These are phyloP conservation scores for Porcisia deanei DNA, from an alignment of 208 protist genomes.

Conservation along the genomic window DNA sequence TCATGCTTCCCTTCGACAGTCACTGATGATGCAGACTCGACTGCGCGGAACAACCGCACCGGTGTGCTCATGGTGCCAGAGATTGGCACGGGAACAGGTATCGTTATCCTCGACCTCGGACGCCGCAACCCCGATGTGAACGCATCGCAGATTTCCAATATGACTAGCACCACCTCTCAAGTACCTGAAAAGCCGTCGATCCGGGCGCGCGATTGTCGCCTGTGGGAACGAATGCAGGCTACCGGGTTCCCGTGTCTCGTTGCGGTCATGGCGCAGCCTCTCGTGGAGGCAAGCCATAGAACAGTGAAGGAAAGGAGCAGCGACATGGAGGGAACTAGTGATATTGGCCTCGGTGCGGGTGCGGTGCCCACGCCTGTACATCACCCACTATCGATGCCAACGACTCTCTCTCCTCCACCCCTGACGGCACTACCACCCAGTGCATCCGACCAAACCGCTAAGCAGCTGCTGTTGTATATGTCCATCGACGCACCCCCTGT, in stretches of 20 bases:
- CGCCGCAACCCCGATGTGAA: not conserved
- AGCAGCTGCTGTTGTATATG: conserved; percentile 1
- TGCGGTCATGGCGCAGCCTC: conserved; percentile 4
- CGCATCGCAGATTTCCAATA: not conserved
- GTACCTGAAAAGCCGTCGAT: not conserved
- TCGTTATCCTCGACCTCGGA: conserved; percentile 19
- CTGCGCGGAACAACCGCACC: not conserved
- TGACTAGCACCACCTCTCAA: not conserved
- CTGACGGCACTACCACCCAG: not conserved
- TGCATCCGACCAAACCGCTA: not conserved
- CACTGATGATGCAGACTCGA: not conserved
- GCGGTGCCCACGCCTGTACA: not conserved
- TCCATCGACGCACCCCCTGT: not conserved
- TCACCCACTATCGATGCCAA: not conserved
- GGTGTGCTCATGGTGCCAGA: conserved; percentile 17
- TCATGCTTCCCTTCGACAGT: not conserved
- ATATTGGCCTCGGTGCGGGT: not conserved
- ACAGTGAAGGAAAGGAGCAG: not conserved
- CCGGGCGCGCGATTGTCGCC: not conserved
- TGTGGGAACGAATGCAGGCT: conserved; percentile 6
- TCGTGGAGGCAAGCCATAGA: not conserved
- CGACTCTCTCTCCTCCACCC: not conserved
- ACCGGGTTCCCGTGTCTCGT: conserved; percentile 21
- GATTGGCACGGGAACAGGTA: not conserved
- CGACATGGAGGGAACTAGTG: not conserved